Percentiles rank a stretch among this genome's conserved stretches.
These are phyloP conservation scores for Tubosaeta sp. DNA, from an alignment of 768 basidiomycete species.

Conservation along the genomic window DNA sequence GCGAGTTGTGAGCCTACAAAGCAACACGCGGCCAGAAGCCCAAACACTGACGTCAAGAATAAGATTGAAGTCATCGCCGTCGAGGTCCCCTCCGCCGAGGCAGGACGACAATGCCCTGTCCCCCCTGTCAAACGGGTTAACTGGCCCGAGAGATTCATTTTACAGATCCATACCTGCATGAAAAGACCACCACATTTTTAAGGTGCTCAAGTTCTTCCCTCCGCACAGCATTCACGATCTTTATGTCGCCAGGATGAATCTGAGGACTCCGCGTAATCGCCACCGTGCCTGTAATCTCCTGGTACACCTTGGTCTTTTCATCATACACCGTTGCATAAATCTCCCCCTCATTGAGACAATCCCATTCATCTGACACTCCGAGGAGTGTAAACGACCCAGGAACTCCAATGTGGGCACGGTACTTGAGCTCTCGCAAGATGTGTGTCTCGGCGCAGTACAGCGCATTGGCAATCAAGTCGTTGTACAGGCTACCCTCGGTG, in stretches of 20 bases:
- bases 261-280: conserved; percentile 50
- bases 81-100: conserved; percentile 52
- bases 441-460: conserved; percentile 41
- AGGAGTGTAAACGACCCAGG: conserved; percentile 47
- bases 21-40: neutral
- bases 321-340: conserved; percentile 43
- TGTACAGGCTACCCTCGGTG: conserved; percentile 17
- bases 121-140: conserved; percentile 30
- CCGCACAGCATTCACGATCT: conserved; percentile 40
- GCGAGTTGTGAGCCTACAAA: conserved; percentile 6
- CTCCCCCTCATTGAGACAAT: conserved; percentile 42
- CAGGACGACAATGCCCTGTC: conserved; percentile 41
- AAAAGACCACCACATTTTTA: conserved; percentile 47
- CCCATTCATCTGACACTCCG: conserved; percentile 50
- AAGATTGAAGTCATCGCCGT: conserved; percentile 51
- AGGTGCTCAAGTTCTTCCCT: conserved; percentile 36
- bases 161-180: conserved; percentile 36
- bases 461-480: conserved; percentile 35
- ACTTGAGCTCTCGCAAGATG: conserved; percentile 48
- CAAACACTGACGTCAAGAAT: conserved; percentile 36
- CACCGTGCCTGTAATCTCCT: conserved; percentile 34
- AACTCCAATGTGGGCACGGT: conserved; percentile 46
- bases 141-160: neutral
- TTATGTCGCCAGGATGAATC: conserved; percentile 49
- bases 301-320: conserved; percentile 23